Base-by-base conservation (phyloP, 805 yeast species). In the Candida maesae region DNA sequence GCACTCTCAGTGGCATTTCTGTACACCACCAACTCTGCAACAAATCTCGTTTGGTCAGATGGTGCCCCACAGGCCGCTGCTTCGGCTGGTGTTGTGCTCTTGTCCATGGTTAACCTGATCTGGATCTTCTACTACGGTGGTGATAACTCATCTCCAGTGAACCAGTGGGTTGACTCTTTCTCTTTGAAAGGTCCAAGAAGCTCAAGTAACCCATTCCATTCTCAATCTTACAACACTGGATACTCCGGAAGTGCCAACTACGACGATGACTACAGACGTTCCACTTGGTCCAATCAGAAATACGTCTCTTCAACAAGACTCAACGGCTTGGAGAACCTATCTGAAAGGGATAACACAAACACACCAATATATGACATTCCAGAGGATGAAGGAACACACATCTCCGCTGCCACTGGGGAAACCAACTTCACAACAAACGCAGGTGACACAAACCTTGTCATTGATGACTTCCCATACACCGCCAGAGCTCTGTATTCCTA, bases 81-180 rank as follows among this genome's bases (percentile, higher is more conserved):
- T 7, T 85, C 95, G 3, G 96, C 98, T 0, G 98, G 99, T 6
- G 83, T 86, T 50, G 85, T 91, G 42, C 67, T 91, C 36, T 66
- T 88, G 33, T 80, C 93, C 14, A 87, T 91, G 61, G 70, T 87
- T 45, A 88, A 93, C 60, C 59, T 90, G 35, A 66, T 85, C 45
- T 93, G 96, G 96, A 70, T 91, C 33, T 69, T 88, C 45, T 90
- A 88, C 64, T 86, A 83, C 59, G 98, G 98, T 21, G 84, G 95
- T 18, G 91, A 91, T 46, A 85, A 86, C 39, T 85, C 85, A 38
- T 81, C 95, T n/a, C 91, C 95, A 25, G 69, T 86, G 9, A 88
- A 86, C 59, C 79, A 83, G 55, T 85, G 81, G 68, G 75, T 91
- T 41, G 96, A 88, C 67, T 84, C 93, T 3, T 88, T 83, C 53